phyloP scores from a whole-genome alignment of 2,329 filamentous ascomycete genomes.

The Hypoxylon sp. region DNA sequence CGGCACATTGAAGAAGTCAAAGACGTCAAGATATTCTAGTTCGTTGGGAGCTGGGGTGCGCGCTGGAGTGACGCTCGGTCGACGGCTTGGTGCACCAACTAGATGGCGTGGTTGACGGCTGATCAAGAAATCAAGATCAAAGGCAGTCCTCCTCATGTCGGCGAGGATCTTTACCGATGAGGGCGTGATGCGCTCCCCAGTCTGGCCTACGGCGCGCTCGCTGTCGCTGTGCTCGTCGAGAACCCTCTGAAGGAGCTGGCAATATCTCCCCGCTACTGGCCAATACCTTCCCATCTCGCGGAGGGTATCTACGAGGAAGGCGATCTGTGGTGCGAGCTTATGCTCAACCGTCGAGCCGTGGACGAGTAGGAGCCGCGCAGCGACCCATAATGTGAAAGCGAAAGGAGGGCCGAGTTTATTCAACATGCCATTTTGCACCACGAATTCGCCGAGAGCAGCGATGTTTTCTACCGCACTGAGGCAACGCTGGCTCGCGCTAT shows the following conservation, averaged over 20 bases:
- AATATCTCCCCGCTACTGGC: constrained; percentile 86
- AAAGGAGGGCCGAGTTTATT: constrained; percentile 87
- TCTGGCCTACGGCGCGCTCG: constrained; percentile 60
- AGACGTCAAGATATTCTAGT: constrained; percentile 89
- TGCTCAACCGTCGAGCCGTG: constrained; percentile 91
- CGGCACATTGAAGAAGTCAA: constrained; percentile 94
- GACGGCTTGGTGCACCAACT: constrained; percentile 52
- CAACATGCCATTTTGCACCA: constrained; percentile 77
- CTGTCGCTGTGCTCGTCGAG: constrained; percentile 86
- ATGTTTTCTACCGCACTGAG: constrained; percentile 85
- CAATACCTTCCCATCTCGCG: constrained; percentile 83
- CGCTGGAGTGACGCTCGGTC: constrained; percentile 65
- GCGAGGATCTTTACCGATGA: constrained; percentile 86
- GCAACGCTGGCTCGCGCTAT: constrained; percentile 84
- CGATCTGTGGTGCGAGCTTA: constrained; percentile 80
- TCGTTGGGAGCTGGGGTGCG: constrained; percentile 81
- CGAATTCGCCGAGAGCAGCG: constrained; percentile 78
- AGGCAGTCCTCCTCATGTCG: constrained; percentile 90
- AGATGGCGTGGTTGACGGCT: constrained; percentile 74
- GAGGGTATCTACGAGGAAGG: constrained; percentile 83
- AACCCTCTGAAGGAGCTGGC: constrained; percentile 79
- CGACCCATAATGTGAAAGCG: constrained; percentile 92
- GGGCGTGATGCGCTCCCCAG: constrained; percentile 78
- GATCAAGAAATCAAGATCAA: constrained; percentile 89
- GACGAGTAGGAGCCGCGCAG: constrained; percentile 84